Evolutionary conservation across 257 asterid species (phyloP).

Genomic region (Handroanthus guayacan): DNA sequence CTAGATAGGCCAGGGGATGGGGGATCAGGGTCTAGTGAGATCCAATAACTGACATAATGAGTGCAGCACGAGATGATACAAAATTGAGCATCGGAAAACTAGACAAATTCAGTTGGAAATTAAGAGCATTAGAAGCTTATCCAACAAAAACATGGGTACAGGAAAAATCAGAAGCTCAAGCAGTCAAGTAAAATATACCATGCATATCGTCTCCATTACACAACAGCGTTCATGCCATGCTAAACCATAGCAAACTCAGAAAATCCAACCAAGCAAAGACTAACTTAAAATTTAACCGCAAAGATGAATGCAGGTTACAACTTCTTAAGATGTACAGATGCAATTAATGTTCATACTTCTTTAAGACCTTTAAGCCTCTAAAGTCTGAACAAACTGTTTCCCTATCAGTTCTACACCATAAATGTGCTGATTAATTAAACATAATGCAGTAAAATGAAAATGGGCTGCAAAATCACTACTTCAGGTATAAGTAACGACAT

Average conservation of each 20-base stretch:
- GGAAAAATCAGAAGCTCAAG: background rate
- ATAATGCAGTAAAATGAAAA: background rate
- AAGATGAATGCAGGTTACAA: conserved; percentile 1
- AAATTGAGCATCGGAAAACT: background rate
- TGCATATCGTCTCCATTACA: background rate
- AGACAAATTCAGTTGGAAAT: background rate
- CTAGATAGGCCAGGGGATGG: background rate
- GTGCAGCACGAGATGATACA: background rate
- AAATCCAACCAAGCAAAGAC: background rate
- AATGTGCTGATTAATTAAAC: background rate
- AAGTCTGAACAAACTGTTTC: background rate
- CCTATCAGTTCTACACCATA: background rate
- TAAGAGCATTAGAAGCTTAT: background rate
- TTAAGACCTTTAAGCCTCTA: conserved; percentile 7
- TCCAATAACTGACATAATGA: background rate
- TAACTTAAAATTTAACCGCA: background rate
- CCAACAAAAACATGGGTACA: background rate
- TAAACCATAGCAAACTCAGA: background rate
- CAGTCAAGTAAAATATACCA: background rate
- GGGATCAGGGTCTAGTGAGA: background rate
- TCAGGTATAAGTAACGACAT: background rate
- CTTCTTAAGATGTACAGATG: conserved; percentile 11
- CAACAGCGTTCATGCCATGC: background rate
- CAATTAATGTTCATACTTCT: background rate
- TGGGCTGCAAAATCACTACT: conserved; percentile 20